Evolutionary conservation across 371 early-diverging fungal species (phyloP).

Genomic region (Lichtheimia ornata): DNA sequence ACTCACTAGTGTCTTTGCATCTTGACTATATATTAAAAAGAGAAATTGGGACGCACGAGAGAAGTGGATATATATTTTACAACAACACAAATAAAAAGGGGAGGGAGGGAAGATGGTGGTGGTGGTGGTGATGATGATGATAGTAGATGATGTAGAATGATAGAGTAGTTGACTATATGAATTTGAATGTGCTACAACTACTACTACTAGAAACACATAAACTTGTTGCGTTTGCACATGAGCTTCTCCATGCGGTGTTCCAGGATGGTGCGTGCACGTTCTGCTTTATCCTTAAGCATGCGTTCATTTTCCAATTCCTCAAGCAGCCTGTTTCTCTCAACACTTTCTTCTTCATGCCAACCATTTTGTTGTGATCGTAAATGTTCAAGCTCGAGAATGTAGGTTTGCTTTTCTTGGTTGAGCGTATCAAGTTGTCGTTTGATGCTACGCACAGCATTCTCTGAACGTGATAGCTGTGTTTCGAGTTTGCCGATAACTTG

Average conservation of each 20-base stretch:
- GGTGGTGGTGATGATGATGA: background rate
- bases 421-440: constrained; percentile 43
- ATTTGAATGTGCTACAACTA: too few relatives aligned
- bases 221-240: constrained; percentile 50
- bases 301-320: constrained; percentile 35
- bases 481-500: constrained; percentile 48
- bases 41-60: background rate
- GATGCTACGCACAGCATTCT: constrained; percentile 37
- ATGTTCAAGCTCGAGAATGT: constrained; percentile 38
- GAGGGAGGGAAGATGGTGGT: background rate
- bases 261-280: constrained; percentile 46
- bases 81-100: background rate
- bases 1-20: background rate
- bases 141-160: background rate
- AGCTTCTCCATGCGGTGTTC: constrained; percentile 52
- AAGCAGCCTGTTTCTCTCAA: constrained; percentile 28
- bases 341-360: background rate
- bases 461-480: constrained; percentile 39
- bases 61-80: background rate
- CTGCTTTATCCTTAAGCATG: constrained; percentile 47
- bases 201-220: constrained; percentile 51
- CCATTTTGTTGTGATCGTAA: constrained; percentile 13
- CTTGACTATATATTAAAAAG: background rate
- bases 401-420: constrained; percentile 42
- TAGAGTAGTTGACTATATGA: background rate